Evolutionary conservation across 768 basidiomycete genomes (phyloP).

Genomic region (Lyophyllum shimeji): DNA sequence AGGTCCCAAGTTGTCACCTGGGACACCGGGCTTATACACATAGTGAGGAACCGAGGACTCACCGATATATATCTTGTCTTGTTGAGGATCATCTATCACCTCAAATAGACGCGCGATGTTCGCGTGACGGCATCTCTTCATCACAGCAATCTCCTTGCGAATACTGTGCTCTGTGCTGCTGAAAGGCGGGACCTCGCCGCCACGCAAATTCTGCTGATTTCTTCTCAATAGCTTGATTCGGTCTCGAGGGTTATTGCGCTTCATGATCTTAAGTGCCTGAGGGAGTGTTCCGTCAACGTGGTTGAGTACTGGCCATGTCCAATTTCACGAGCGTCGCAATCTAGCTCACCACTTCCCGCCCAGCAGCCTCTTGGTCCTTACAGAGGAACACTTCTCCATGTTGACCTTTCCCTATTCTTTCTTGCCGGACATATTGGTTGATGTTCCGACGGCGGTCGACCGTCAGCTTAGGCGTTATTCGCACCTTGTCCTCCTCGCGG

Average conservation of each 20-base stretch:
- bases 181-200: slow-evolving; percentile 31
- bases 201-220: slow-evolving; percentile 28
- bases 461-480: slow-evolving; percentile 40
- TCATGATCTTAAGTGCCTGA: slow-evolving; percentile 73
- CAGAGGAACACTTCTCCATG: slow-evolving; percentile 74
- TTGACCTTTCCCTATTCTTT: slow-evolving; percentile 37
- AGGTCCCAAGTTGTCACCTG: no score
- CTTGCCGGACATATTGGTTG: slow-evolving; percentile 70
- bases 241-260: slow-evolving; percentile 62
- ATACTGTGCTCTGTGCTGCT: slow-evolving; percentile 74
- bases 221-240: slow-evolving; percentile 56
- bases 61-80: slow-evolving; percentile 92
- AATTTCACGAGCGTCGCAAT: slow-evolving; percentile 4
- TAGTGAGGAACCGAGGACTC: slow-evolving; percentile 34
- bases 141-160: slow-evolving; percentile 85
- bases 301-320: not conserved
- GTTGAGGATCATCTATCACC: slow-evolving; percentile 84
- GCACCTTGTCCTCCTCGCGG: slow-evolving; percentile 40
- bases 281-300: not conserved
- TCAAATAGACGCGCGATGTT: slow-evolving; percentile 81
- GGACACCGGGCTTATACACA: not conserved
- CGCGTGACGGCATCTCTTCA: slow-evolving; percentile 83
- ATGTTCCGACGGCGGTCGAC: slow-evolving; percentile 33
- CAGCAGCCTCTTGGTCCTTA: slow-evolving; percentile 33
- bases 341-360: slow-evolving; percentile 46